phyloP scores from a whole-genome alignment of 352 stramenopile genomes.

The Phytophthora sp. region DNA sequence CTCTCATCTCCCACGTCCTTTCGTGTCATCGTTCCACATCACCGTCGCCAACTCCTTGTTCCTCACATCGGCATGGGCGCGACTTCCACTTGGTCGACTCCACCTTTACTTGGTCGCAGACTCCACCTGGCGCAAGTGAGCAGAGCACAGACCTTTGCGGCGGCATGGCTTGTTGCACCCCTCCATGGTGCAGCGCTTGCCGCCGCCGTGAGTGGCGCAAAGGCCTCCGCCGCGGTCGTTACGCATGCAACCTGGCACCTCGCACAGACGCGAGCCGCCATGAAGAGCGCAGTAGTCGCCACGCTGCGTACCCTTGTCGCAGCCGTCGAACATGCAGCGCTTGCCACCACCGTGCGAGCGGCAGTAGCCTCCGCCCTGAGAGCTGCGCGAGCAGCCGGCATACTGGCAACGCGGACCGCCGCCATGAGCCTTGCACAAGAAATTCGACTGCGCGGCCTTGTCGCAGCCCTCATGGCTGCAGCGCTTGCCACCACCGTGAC shows the following conservation, averaged over 20 bases:
- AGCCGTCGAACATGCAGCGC: conserved; percentile 84
- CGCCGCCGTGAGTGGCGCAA: conserved; percentile 77
- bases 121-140: conserved; percentile 57
- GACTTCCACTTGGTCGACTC: conserved; percentile 37
- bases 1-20: conserved; percentile 12
- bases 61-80: conserved; percentile 14
- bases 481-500: conserved; percentile 84
- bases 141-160: conserved; percentile 84
- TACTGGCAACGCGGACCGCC: conserved; percentile 83
- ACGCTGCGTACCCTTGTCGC: conserved; percentile 88
- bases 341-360: conserved; percentile 88
- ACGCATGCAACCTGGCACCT: conserved; percentile 79
- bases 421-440: conserved; percentile 88
- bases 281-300: conserved; percentile 88
- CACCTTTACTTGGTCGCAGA: conserved; percentile 26
- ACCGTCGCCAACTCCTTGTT: conserved; percentile 19
- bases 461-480: conserved; percentile 80
- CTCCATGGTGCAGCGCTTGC: conserved; percentile 77
- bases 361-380: conserved; percentile 83
- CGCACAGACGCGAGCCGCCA: conserved; percentile 84
- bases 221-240: conserved; percentile 85
- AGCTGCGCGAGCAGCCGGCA: conserved; percentile 67
- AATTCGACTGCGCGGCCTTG: conserved; percentile 86
- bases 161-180: conserved; percentile 81
- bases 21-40: conserved; percentile 36